phyloP scores from a whole-genome alignment of 257 asterid genomes.

The Capsicum rhomboideum region DNA sequence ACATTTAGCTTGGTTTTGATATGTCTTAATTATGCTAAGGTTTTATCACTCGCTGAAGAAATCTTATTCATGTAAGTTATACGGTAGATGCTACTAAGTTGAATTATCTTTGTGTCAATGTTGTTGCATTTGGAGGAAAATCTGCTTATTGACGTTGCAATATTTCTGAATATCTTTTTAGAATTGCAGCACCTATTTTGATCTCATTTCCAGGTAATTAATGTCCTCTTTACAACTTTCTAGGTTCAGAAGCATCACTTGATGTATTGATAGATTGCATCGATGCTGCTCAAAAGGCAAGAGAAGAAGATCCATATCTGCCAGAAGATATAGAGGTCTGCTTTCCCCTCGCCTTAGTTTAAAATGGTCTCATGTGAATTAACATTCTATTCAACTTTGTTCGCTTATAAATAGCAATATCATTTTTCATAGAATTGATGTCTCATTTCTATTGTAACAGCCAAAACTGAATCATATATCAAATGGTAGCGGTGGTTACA shows the following conservation, averaged over 20 bases:
- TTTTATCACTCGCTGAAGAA: background rate
- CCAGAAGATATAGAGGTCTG: conserved; percentile 55
- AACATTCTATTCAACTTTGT: background rate
- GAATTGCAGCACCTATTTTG: background rate
- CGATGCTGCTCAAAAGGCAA: conserved; percentile 69
- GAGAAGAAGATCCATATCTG: conserved; percentile 43
- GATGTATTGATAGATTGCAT: conserved; percentile 52
- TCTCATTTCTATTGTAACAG: conserved; percentile 2
- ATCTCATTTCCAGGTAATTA: background rate
- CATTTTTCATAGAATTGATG: background rate
- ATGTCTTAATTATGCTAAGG: background rate
- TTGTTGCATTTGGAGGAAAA: background rate
- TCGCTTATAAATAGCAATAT: background rate
- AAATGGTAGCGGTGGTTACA: conserved; percentile 8
- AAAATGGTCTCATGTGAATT: background rate
- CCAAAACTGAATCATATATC: conserved; percentile 14
- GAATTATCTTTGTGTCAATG: background rate
- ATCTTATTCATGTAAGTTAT: background rate
- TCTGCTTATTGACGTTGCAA: background rate
- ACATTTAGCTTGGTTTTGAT: background rate
- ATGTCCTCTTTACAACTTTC: background rate
- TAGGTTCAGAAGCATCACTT: conserved; percentile 60
- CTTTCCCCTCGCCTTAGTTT: background rate
- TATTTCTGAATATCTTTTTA: background rate
- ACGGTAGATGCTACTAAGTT: background rate